phyloP scores from a whole-genome alignment of 2,329 filamentous ascomycete genomes.

The Cladosporium sp. region DNA sequence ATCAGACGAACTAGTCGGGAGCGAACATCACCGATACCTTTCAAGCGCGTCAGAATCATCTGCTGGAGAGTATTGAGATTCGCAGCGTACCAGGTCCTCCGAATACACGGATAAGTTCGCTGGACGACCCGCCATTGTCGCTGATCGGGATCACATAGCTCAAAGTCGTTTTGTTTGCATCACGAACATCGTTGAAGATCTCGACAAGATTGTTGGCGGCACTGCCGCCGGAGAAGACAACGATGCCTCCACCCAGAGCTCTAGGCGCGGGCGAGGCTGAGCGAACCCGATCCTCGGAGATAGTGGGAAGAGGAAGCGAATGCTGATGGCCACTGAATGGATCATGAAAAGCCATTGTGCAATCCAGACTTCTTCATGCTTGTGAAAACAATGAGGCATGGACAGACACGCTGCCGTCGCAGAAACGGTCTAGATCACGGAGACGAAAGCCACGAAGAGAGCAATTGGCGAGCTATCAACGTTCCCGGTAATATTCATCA shows the following conservation, averaged over 20 bases:
- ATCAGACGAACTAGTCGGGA: constrained; percentile 77
- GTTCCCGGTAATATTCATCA: too few species aligned
- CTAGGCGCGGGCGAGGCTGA: constrained; percentile 18
- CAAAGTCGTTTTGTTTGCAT: constrained; percentile 60
- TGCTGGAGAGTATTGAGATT: neutral
- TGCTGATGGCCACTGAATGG: neutral
- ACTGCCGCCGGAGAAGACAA: constrained; percentile 86
- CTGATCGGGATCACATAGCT: constrained; percentile 92
- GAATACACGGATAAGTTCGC: constrained; percentile 88
- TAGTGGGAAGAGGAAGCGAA: neutral
- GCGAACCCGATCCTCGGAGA: constrained; percentile 14
- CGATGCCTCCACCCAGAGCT: constrained; percentile 49
- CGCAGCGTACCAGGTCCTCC: constrained; percentile 70
- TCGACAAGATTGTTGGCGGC: constrained; percentile 94
- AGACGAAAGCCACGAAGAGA: too few species aligned
- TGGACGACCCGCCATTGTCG: constrained; percentile 91
- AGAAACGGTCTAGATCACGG: too few species aligned
- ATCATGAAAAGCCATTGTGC: constrained; percentile 2
- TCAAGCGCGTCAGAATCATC: neutral
- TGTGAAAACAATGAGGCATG: too few species aligned
- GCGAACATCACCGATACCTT: constrained; percentile 65
- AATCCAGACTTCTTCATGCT: neutral
- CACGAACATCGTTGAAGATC: constrained; percentile 61
- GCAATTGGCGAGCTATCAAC: too few species aligned
- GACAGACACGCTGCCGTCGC: too few species aligned